Conservation (phyloP, 2,329 filamentous ascomycete species). For the Helotiales sp. region DNA sequence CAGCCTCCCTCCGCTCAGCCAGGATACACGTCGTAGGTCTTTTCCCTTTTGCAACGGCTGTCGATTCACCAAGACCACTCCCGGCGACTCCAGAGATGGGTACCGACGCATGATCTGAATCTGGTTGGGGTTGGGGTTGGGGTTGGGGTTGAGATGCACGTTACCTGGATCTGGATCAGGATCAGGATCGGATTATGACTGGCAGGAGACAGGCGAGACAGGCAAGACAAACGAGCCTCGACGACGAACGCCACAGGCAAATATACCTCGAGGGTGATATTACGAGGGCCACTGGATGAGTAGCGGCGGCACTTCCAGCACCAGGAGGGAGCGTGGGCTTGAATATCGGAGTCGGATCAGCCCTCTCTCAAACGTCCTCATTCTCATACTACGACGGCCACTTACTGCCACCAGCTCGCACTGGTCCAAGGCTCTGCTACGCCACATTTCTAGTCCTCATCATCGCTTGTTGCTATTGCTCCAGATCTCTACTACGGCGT, state of each 20-base stretch:
- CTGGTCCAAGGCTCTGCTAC: no score
- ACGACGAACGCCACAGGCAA: conserved; percentile 23
- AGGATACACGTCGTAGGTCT: neutral
- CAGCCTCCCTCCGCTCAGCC: neutral
- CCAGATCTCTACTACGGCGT: neutral
- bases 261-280: conserved; percentile 14
- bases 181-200: conserved; percentile 2
- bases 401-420: no score
- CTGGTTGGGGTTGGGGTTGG: no score
- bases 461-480: no score
- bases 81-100: conserved; percentile 29
- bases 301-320: conserved; percentile 20
- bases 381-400: no score
- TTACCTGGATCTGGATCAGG: no score
- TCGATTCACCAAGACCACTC: conserved; percentile 18
- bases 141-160: no score
- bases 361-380: neutral
- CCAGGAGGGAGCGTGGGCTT: conserved; percentile 1
- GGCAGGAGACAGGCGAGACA: no score
- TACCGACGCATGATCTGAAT: no score
- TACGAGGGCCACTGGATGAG: conserved; percentile 3
- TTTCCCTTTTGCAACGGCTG: conserved; percentile 12
- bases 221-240: neutral
- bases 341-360: conserved; percentile 8
- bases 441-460: no score